A percentile compares a stretch with the other conserved stretches of the same genome.
These are phyloP conservation scores for Naegleria gruberi DNA, from an alignment of 208 protist genomes.

Conservation along the genomic window DNA sequence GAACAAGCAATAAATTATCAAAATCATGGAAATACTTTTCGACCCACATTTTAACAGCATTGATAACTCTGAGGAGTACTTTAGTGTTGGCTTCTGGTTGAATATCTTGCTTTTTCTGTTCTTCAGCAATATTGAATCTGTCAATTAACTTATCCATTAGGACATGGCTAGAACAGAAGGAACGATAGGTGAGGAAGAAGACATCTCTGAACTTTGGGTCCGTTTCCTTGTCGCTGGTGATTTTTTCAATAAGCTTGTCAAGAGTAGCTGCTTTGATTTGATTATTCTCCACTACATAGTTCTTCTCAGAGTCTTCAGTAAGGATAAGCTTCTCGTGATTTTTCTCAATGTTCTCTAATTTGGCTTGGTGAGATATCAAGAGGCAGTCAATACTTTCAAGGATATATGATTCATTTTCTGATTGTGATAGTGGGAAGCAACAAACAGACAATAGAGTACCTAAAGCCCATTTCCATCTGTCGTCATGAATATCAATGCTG, in stretches of 20 bases:
- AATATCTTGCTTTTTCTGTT: not conserved
- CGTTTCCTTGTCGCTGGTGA: not conserved
- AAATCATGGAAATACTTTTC: conserved; percentile 22
- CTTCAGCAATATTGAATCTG: not conserved
- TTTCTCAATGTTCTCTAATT: not conserved
- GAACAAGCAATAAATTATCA: not conserved
- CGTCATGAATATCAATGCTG: not conserved
- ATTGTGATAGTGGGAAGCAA: not conserved
- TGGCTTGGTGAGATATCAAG: not conserved
- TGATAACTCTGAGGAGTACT: not conserved
- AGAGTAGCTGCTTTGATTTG: conserved; percentile 21
- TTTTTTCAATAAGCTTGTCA: conserved; percentile 18
- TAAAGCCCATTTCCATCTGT: not conserved
- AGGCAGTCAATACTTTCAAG: not conserved
- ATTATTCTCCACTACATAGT: not conserved
- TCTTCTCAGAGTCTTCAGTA: not conserved
- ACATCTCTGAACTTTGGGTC: conserved; percentile 18
- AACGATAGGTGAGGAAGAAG: conserved; percentile 26
- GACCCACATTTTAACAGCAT: conserved; percentile 21
- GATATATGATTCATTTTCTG: not conserved
- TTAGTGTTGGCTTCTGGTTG: not conserved
- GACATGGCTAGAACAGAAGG: not conserved
- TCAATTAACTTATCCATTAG: conserved; percentile 9
- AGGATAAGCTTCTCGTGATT: not conserved
- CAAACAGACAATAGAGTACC: not conserved